Base-by-base conservation (phyloP, 768 basidiomycete species). In the Suillus alpinus region DNA sequence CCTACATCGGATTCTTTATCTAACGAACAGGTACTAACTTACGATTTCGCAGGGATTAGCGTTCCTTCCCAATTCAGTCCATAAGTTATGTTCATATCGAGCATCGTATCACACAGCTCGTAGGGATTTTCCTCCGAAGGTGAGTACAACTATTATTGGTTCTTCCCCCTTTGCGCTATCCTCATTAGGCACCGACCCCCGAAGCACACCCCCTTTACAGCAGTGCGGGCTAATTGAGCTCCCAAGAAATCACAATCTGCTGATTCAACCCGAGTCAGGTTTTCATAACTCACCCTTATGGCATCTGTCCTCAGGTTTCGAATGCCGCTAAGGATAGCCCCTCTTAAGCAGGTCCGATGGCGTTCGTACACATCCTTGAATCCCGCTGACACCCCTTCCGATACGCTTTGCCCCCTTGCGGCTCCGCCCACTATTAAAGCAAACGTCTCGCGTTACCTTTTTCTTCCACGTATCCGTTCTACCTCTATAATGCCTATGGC, bases 231-330 rank as follows among this genome's bases (percentile, higher is more conserved):
- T 14, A 65, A 46, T 44, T 51, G 56, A 37, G 43, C 57, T 62
- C 51, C 37, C 66, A 58, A 62, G 69, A 68, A n/a, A 61, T 61
- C 59, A 60, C 53, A 50, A 50, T 43, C 66, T 57, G 55, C 71
- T 73, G 70, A 76, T 72, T 75, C 73, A 69, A 69, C 63, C 65
- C 74, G 77, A 81, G 80, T 81, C 80, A 81, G 71, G 31, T 58
- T 71, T 66, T 68, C 71, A 77, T 72, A 73, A 68, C 71, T 71
- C 71, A 72, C 72, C 55, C 60, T 65, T 73, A 74, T 78, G 75
- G 71, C 72, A 69, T 62, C 67, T 64, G 34, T 57, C 63, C 68
- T 66, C 66, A 72, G 67, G 61, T 59, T 74, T 71, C 70, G 73
- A 70, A 66, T 66, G 62, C 68, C 69, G 62, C 69, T 49, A 66